These are phyloP conservation scores for Nasturtium officinale DNA, from an alignment of 345 rosid genomes.

Conservation along the genomic window DNA sequence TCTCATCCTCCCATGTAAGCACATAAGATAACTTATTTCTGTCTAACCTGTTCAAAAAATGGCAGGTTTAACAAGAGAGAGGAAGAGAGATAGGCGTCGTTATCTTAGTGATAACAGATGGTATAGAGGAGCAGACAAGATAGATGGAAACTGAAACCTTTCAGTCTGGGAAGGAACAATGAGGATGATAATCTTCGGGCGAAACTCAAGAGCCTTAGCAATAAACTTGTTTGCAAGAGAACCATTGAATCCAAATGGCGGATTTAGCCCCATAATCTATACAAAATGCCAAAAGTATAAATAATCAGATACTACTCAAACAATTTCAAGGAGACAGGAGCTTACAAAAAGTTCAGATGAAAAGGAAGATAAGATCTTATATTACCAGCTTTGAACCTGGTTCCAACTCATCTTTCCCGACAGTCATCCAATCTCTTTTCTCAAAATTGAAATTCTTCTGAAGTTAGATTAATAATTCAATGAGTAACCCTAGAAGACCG, in stretches of 20 bases:
- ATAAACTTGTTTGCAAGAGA: conserved; percentile 78
- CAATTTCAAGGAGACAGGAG: background rate
- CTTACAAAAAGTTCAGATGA: conserved; percentile 18
- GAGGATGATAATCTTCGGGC: conserved; percentile 85
- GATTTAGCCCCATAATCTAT: conserved; percentile 95
- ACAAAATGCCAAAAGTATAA: conserved; percentile 19
- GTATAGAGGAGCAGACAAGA: conserved; percentile 26
- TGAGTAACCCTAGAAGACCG: conserved; percentile 21
- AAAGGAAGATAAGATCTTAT: conserved; percentile 18
- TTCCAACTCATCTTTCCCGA: conserved; percentile 63
- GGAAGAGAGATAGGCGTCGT: conserved; percentile 7
- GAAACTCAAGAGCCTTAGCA: conserved; percentile 79
- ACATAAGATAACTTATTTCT: conserved; percentile 62
- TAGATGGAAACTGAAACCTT: conserved; percentile 52
- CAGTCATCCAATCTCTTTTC: conserved; percentile 84
- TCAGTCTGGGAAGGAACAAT: conserved; percentile 88
- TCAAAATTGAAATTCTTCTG: conserved; percentile 80
- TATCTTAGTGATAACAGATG: conserved; percentile 7
- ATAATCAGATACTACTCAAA: conserved; percentile 23
- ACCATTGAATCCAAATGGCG: conserved; percentile 89
- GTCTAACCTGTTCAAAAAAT: conserved; percentile 62
- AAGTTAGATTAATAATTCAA: conserved; percentile 17
- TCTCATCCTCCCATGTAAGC: conserved; percentile 76
- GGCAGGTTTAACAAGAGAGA: conserved; percentile 3
- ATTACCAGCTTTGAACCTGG: conserved; percentile 77